Evolutionary conservation across 169 alveolate genomes (phyloP).

Genomic region (Fabrea salina): DNA sequence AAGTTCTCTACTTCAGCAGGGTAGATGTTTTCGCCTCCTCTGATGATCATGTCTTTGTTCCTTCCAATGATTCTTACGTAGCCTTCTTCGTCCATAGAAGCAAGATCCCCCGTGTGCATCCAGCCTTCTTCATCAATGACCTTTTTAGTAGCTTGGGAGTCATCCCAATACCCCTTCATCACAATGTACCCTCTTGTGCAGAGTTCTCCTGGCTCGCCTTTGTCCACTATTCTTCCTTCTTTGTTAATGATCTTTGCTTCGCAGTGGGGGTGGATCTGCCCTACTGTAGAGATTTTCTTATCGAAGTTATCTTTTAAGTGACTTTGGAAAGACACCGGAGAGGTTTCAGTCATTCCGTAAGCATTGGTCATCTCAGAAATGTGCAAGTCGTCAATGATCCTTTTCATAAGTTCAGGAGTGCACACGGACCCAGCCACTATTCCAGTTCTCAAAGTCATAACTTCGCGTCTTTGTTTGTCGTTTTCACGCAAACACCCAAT

Average conservation of each 20-base stretch:
- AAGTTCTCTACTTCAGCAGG: constrained; percentile 74
- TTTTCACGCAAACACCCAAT: constrained; percentile 54
- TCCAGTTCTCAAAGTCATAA: constrained; percentile 53
- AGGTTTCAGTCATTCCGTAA: constrained; percentile 74
- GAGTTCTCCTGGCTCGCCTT: constrained; percentile 74
- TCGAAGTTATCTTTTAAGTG: constrained; percentile 41
- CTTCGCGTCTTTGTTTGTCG: constrained; percentile 39
- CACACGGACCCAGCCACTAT: constrained; percentile 68
- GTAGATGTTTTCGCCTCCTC: constrained; percentile 81
- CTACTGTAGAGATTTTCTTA: constrained; percentile 55
- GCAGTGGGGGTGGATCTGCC: constrained; percentile 48
- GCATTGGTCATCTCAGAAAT: constrained; percentile 46
- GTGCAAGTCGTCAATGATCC: constrained; percentile 44
- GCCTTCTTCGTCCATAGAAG: constrained; percentile 68
- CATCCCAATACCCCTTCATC: constrained; percentile 75
- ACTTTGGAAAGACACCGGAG: constrained; percentile 61
- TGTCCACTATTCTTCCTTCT: constrained; percentile 43
- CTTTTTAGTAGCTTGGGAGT: constrained; percentile 61
- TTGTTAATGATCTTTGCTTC: constrained; percentile 59
- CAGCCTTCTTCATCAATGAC: constrained; percentile 72
- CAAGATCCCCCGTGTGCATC: constrained; percentile 83
- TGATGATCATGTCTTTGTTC: constrained; percentile 67
- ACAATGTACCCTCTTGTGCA: constrained; percentile 72
- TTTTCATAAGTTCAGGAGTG: constrained; percentile 55
- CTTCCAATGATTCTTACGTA: constrained; percentile 66